phyloP scores from a whole-genome alignment of 2,329 filamentous ascomycete species.

The Sclerotinia sclerotiorum region DNA sequence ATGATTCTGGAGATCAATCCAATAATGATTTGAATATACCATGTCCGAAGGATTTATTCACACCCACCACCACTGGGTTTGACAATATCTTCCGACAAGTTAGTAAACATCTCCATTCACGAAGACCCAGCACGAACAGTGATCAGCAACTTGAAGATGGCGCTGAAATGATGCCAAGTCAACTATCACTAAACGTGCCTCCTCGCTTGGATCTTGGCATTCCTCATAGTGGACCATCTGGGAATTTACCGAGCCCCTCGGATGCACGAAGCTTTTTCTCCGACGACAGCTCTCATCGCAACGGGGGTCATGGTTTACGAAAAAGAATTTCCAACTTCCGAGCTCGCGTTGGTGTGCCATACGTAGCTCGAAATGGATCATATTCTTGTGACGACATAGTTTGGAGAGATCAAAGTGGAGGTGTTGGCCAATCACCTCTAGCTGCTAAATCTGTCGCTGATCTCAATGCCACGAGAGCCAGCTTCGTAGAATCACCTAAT shows the following conservation, averaged over 20 bases:
- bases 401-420: conserved; percentile 30
- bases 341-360: conserved; percentile 34
- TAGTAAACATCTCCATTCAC: conserved; percentile 34
- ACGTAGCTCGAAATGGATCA: conserved; percentile 31
- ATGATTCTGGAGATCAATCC: conserved; percentile 29
- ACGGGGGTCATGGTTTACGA: conserved; percentile 31
- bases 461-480: conserved; percentile 28
- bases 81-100: conserved; percentile 39
- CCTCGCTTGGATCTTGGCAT: conserved; percentile 21
- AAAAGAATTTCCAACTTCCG: conserved; percentile 36
- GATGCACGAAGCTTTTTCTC: conserved; percentile 43
- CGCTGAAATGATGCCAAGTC: conserved; percentile 15
- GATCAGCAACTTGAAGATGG: conserved; percentile 23
- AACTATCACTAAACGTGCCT: conserved; percentile 20
- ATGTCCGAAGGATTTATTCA: conserved; percentile 39
- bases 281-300: conserved; percentile 41
- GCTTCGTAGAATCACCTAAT: conserved; percentile 26
- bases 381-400: conserved; percentile 38
- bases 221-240: conserved; percentile 22
- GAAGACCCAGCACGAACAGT: conserved; percentile 33
- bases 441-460: conserved; percentile 31
- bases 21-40: conserved; percentile 34
- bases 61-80: conserved; percentile 32
- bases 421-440: conserved; percentile 21
- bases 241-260: conserved; percentile 29